phyloP scores from a whole-genome alignment of 2,329 filamentous ascomycete genomes.

The Ascochyta fabae region DNA sequence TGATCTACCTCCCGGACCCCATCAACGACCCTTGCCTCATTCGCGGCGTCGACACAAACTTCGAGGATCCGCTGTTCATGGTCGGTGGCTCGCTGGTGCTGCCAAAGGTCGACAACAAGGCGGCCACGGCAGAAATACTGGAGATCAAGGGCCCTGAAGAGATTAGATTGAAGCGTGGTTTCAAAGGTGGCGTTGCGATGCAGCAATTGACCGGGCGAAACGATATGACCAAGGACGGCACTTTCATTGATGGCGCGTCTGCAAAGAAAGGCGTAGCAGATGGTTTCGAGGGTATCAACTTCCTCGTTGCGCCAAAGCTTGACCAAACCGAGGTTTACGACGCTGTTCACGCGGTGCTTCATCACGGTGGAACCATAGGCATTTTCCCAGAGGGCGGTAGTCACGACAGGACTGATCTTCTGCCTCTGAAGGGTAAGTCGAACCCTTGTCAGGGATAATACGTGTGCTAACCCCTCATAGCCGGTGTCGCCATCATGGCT shows the following conservation, averaged over 20 bases:
- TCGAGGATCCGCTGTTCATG: slow-evolving; percentile 63
- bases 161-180: slow-evolving; percentile 83
- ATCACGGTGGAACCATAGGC: slow-evolving; percentile 84
- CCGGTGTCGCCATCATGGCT: slow-evolving; percentile 97
- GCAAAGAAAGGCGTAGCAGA: slow-evolving; percentile 61
- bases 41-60: slow-evolving; percentile 80
- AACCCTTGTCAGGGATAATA: not conserved
- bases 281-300: slow-evolving; percentile 76
- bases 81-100: slow-evolving; percentile 82
- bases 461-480: slow-evolving; percentile 52
- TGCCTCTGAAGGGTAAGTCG: slow-evolving; percentile 73
- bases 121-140: slow-evolving; percentile 82
- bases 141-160: slow-evolving; percentile 82
- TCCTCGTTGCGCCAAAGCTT: slow-evolving; percentile 88
- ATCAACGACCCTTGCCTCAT: slow-evolving; percentile 82
- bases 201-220: slow-evolving; percentile 82
- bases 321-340: slow-evolving; percentile 94
- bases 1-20: slow-evolving; percentile 87
- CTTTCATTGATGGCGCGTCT: slow-evolving; percentile 62
- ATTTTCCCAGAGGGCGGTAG: slow-evolving; percentile 98
- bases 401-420: slow-evolving; percentile 88
- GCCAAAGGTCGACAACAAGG: slow-evolving; percentile 80
- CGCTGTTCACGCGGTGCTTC: slow-evolving; percentile 84
- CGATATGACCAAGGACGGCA: slow-evolving; percentile 71
- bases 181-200: slow-evolving; percentile 77